Base-by-base conservation (phyloP, 192 early-diverging fungal genomes). In the Jimgerdemannia lactiflua region DNA sequence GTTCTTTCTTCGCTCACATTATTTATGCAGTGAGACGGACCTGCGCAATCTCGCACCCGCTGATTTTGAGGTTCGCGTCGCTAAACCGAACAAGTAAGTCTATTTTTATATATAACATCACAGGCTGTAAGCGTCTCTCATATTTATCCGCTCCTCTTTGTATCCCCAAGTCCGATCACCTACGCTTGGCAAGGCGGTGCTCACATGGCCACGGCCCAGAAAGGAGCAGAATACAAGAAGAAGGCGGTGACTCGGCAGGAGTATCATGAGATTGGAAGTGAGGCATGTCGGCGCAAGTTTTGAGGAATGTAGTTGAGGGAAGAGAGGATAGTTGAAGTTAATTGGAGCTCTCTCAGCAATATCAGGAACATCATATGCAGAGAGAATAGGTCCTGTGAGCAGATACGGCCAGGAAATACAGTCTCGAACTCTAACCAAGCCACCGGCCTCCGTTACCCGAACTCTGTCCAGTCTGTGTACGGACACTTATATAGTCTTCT, bases 261-360 rank as follows among this genome's bases (percentile, higher is more conserved):
- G 73, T 93, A 90, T 74, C 39, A 87, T 29, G 92, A 93, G 75
- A 72, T 85, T 67, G 92, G 92, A 29, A 86, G 85, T 42, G 74
- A 85, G 14, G 79, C 86, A 8, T 91, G 89, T 77, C 72, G 83
- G 67, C 80, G 78, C 43, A 80, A 82, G 69, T 91, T 89, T 76
- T 76, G 79, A 17, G 71, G 49, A 43, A 63, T 80, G 40, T 76
- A 71, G 70, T 44, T 43, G 59, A 6, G 2, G 11, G 14, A 10
- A 59, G 6, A 10, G 49, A 59, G 4, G 11, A 59, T 10, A 59
- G 14, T 10, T 59, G 14, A 59, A 59, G 14, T 59, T 6, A 59
- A 59, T 10, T 59, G 14, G 14, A 59, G 8, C 49, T 29, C 29
- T 29, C 29, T 29, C 1, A 29, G 29, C 29, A 29, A 29, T 29